A percentile compares a stretch with the other conserved stretches of the same genome.
Conservation (phyloP, 179 eudicot species). For the Beta lomatogona region DNA sequence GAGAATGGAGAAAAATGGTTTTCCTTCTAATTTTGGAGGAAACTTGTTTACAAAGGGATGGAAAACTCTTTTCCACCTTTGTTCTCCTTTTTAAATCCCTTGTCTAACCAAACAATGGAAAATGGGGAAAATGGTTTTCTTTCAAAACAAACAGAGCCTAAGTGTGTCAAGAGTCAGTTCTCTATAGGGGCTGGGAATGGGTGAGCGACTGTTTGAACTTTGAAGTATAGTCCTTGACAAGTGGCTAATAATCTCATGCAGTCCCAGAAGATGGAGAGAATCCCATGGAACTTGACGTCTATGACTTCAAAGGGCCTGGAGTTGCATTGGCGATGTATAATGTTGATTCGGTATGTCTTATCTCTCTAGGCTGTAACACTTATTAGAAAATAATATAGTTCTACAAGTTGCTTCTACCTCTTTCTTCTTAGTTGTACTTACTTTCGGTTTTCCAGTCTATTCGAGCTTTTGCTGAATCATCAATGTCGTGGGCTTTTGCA, state of each 20-base stretch:
- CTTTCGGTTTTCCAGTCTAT: constrained; percentile 59
- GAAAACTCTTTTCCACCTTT: too few relatives aligned
- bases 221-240: constrained; percentile 7
- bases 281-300: constrained; percentile 74
- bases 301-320: constrained; percentile 93
- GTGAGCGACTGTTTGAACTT: not conserved
- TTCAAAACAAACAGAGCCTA: too few relatives aligned
- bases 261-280: constrained; percentile 81
- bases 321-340: constrained; percentile 97
- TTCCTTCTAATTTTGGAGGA: too few relatives aligned
- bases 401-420: constrained; percentile 6
- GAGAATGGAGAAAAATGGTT: too few relatives aligned
- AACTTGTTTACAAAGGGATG: too few relatives aligned
- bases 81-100: too few relatives aligned
- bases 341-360: constrained; percentile 71
- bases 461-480: constrained; percentile 92
- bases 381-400: not conserved
- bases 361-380: constrained; percentile 12
- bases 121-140: too few relatives aligned
- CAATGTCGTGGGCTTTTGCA: constrained; percentile 83
- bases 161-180: not conserved
- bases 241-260: constrained; percentile 29
- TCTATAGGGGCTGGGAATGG: not conserved
- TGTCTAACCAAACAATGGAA: too few relatives aligned
- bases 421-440: constrained; percentile 17